Evolutionary conservation across 495 filamentous ascomycete species (phyloP).

Genomic region (Hapsidospora chrysogenum): DNA sequence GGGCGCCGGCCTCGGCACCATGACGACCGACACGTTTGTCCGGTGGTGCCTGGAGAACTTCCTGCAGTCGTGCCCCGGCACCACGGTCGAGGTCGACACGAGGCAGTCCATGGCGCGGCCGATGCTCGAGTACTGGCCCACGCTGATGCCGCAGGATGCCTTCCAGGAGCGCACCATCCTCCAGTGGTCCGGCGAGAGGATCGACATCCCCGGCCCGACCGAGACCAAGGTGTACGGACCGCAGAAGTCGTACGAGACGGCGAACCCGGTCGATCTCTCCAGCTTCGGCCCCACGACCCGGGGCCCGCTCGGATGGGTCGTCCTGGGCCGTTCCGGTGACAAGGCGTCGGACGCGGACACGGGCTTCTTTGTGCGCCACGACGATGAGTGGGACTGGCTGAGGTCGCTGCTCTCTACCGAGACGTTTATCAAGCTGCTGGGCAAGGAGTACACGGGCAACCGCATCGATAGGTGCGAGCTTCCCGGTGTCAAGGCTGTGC

Average conservation of each 20-base stretch:
- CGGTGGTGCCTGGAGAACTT: no score
- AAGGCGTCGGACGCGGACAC: slow-evolving; percentile 35
- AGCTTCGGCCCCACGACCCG: slow-evolving; percentile 23
- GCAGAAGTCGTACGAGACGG: no score
- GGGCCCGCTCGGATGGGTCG: slow-evolving; percentile 28
- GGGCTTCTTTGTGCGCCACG: slow-evolving; percentile 32
- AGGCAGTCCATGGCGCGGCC: no score
- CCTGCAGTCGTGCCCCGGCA: no score
- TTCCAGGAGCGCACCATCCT: no score
- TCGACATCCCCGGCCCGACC: slow-evolving; percentile 14
- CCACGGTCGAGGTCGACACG: no score
- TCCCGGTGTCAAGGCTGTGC: slow-evolving; percentile 22
- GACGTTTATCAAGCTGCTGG: slow-evolving; percentile 21
- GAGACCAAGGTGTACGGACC: slow-evolving; percentile 13
- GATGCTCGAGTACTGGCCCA: no score
- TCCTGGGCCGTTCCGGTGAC: slow-evolving; percentile 35
- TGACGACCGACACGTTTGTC: no score
- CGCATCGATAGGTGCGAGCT: slow-evolving; percentile 31
- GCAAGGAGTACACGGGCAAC: slow-evolving; percentile 16
- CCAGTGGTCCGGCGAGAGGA: no score
- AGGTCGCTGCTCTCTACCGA: slow-evolving; percentile 22
- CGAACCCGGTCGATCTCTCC: slow-evolving; percentile 6
- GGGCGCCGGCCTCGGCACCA: no score
- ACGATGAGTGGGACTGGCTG: slow-evolving; percentile 32
- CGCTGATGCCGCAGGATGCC: no score